phyloP scores from a whole-genome alignment of 768 basidiomycete genomes.

The Boletus rubroflammeus region DNA sequence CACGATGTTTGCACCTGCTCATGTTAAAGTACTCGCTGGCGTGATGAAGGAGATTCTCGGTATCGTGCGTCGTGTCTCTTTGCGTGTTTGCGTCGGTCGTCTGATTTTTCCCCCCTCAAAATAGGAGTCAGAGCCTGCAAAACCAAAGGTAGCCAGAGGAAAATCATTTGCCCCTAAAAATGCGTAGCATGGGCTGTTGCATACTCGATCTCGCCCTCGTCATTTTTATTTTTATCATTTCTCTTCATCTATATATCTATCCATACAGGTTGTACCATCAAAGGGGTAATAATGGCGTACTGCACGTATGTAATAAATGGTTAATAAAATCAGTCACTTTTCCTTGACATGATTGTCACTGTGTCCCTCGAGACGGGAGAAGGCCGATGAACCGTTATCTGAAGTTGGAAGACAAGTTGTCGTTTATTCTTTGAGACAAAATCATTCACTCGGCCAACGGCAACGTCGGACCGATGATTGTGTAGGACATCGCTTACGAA shows the following conservation, averaged over 20 bases:
- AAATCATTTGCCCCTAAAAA: constrained; percentile 1
- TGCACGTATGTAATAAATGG: background rate
- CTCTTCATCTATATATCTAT: background rate
- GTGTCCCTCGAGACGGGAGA: background rate
- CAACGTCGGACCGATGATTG: too few relatives aligned
- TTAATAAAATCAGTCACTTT: background rate
- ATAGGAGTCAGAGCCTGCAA: background rate
- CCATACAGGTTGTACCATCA: background rate
- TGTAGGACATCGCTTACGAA: background rate
- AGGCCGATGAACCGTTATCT: too few relatives aligned
- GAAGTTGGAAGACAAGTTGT: too few relatives aligned
- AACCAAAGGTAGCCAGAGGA: background rate
- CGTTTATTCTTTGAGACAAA: too few relatives aligned
- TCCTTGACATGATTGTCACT: background rate
- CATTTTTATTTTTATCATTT: background rate
- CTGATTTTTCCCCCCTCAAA: background rate
- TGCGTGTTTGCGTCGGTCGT: background rate
- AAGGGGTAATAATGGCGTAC: background rate
- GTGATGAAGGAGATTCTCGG: constrained; percentile 21
- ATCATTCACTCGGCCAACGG: too few relatives aligned
- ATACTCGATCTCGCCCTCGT: background rate
- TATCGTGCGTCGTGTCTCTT: constrained; percentile 4
- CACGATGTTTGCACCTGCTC: constrained; percentile 32
- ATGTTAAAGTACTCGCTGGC: constrained; percentile 28
- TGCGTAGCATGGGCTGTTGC: too few relatives aligned